A percentile compares a stretch with the other conserved stretches of the same genome.
phyloP scores from a whole-genome alignment of 257 asterid genomes.

The Capsicum rhomboideum region DNA sequence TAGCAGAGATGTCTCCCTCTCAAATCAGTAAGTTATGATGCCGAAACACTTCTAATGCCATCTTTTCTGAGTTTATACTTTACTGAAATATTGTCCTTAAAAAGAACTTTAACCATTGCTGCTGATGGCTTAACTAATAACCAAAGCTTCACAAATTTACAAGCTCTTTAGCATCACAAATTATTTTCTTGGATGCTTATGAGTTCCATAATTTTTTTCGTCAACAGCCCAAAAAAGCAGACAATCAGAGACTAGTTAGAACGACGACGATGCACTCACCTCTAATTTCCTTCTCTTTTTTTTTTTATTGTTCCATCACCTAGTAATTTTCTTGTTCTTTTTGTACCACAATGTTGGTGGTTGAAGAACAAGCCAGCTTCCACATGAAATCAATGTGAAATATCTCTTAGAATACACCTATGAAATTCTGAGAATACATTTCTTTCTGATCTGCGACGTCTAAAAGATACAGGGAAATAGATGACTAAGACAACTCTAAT shows the following conservation, averaged over 20 bases:
- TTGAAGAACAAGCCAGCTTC: not conserved
- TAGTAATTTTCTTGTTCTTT: not conserved
- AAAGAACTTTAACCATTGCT: not conserved
- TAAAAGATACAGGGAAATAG: not conserved
- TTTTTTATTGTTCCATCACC: not conserved
- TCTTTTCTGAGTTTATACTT: too few relatives aligned
- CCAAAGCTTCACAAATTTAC: not conserved
- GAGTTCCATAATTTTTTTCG: not conserved
- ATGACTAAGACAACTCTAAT: slow-evolving; percentile 3
- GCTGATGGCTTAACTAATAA: not conserved
- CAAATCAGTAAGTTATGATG: not conserved
- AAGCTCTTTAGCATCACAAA: not conserved
- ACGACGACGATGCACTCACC: not conserved
- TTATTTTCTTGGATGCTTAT: not conserved
- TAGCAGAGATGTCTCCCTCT: too few relatives aligned
- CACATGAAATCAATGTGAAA: not conserved
- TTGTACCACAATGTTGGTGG: not conserved
- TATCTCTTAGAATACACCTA: not conserved
- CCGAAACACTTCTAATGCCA: not conserved
- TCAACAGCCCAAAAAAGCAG: not conserved
- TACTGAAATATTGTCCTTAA: not conserved
- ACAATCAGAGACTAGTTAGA: not conserved
- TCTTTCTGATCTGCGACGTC: not conserved
- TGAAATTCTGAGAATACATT: not conserved
- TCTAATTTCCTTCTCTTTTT: not conserved